Percentiles rank a stretch among this genome's conserved stretches.
Evolutionary conservation across 768 basidiomycete species (phyloP).

Genomic region (Termitomyces sp.): DNA sequence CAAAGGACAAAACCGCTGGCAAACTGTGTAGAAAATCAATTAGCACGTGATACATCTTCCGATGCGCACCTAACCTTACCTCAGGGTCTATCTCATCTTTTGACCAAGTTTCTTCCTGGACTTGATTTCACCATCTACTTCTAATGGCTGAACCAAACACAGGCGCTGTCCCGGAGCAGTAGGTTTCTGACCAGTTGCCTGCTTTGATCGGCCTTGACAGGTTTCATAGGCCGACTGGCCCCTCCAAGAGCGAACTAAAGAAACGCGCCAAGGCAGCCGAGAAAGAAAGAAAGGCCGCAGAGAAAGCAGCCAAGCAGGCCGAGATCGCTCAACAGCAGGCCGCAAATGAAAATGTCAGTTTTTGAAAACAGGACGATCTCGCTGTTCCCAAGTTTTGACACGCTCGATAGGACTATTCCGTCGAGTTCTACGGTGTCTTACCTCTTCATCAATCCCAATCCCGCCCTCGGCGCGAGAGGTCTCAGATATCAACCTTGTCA

Average conservation of each 20-base stretch:
- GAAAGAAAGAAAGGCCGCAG: slow-evolving; percentile 85
- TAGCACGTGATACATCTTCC: neutral
- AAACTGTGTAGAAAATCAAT: neutral
- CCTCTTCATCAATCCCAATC: slow-evolving; percentile 91
- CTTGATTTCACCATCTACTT: slow-evolving; percentile 1
- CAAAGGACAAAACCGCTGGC: slow-evolving; percentile 16
- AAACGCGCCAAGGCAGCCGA: slow-evolving; percentile 87
- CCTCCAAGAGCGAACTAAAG: slow-evolving; percentile 86
- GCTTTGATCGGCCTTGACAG: neutral
- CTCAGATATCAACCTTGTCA: slow-evolving; percentile 61
- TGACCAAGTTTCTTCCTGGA: neutral
- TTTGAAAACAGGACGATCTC: neutral
- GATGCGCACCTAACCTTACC: slow-evolving; percentile 15
- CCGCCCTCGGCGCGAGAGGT: slow-evolving; percentile 54
- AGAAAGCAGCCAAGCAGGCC: slow-evolving; percentile 74
- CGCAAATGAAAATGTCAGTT: slow-evolving; percentile 56
- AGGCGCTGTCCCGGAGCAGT: slow-evolving; percentile 7
- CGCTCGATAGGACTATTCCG: slow-evolving; percentile 60
- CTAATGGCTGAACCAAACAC: slow-evolving; percentile 11
- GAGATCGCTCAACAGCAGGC: slow-evolving; percentile 66
- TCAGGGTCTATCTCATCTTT: slow-evolving; percentile 12
- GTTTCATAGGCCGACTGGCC: slow-evolving; percentile 34
- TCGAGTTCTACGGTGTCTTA: slow-evolving; percentile 77
- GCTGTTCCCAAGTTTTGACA: neutral
- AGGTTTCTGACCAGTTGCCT: neutral